Conservation (phyloP, 495 filamentous ascomycete genomes). For the Penicillium egyptiacum region DNA sequence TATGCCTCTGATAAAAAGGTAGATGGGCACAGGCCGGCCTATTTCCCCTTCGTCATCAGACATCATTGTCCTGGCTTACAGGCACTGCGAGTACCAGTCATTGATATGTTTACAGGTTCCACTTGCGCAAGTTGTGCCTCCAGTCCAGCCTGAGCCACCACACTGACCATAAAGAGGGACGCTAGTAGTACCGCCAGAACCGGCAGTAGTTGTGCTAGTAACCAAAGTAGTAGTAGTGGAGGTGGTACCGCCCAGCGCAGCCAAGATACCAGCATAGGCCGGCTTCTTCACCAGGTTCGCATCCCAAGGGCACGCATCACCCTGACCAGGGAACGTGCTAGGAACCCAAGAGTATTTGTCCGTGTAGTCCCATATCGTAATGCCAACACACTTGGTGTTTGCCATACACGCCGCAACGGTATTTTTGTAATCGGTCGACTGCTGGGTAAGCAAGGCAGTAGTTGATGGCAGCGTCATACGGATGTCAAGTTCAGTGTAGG, state of each 20-base stretch:
- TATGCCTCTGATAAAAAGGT: not conserved
- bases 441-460: slow-evolving; percentile 50
- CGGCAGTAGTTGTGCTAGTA: slow-evolving; percentile 31
- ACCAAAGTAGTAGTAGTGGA: slow-evolving; percentile 22
- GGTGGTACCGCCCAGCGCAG: slow-evolving; percentile 29
- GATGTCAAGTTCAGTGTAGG: slow-evolving; percentile 64
- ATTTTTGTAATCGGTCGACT: slow-evolving; percentile 57
- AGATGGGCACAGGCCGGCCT: no score
- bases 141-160: slow-evolving; percentile 50
- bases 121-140: slow-evolving; percentile 45
- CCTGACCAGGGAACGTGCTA: slow-evolving; percentile 50
- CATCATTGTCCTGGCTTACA: slow-evolving; percentile 17
- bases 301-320: slow-evolving; percentile 54
- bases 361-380: slow-evolving; percentile 67
- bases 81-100: slow-evolving; percentile 53
- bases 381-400: slow-evolving; percentile 59
- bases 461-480: slow-evolving; percentile 51
- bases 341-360: slow-evolving; percentile 65
- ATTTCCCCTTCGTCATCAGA: no score
- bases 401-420: slow-evolving; percentile 60
- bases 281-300: slow-evolving; percentile 57
- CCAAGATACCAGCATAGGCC: slow-evolving; percentile 49
- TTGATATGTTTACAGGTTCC: slow-evolving; percentile 47
- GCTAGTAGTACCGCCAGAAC: slow-evolving; percentile 25
- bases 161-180: slow-evolving; percentile 52